A percentile compares a stretch with the other conserved stretches of the same genome.
Conservation (phyloP, 2,329 filamentous ascomycete genomes). For the Sarocladiaceae sp. region DNA sequence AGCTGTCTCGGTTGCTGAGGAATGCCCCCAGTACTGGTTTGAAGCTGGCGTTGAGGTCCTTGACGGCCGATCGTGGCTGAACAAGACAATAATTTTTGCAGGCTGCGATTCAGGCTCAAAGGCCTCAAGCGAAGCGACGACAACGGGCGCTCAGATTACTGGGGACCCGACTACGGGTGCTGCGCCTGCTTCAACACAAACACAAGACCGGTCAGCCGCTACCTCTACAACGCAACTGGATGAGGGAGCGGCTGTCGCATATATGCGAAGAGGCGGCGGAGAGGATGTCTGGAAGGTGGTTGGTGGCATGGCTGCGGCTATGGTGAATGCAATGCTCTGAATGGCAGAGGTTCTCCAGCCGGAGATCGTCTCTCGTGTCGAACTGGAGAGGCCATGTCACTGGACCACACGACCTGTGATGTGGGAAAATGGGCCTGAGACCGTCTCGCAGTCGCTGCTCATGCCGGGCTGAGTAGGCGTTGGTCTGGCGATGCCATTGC, state of each 20-base stretch:
- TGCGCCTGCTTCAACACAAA: background rate
- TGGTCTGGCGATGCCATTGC: no score
- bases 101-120: background rate
- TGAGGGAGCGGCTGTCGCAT: background rate
- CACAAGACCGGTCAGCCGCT: background rate
- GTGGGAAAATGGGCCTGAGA: no score
- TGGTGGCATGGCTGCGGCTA: background rate
- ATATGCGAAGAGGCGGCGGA: background rate
- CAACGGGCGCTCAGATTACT: background rate
- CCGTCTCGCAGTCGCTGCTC: no score
- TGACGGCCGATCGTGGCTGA: background rate
- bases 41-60: background rate
- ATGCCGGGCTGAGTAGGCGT: no score
- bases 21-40: background rate
- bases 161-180: background rate
- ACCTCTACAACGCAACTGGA: background rate
- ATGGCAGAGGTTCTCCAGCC: background rate
- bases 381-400: no score
- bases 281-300: background rate
- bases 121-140: background rate
- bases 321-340: background rate
- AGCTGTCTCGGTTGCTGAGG: background rate
- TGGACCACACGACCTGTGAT: no score
- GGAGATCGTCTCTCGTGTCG: no score
- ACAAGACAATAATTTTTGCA: background rate